phyloP scores from a whole-genome alignment of 2,329 filamentous ascomycete genomes.

The Monilinia aucupariae region DNA sequence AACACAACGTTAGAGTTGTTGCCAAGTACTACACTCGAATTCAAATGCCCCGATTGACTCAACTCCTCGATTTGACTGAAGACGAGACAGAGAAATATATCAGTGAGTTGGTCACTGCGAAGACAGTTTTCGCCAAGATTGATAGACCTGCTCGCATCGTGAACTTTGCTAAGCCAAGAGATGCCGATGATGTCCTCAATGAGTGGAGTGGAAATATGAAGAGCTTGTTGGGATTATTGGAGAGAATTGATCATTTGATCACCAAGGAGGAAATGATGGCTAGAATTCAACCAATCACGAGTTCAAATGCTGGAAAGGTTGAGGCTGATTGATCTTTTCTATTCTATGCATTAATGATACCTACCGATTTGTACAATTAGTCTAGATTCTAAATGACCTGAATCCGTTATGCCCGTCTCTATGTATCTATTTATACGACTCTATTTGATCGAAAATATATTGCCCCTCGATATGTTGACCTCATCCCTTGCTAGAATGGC shows the following conservation, averaged over 20 bases:
- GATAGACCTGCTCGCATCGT: slow-evolving; percentile 89
- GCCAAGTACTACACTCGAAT: slow-evolving; percentile 99
- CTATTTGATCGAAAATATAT: not conserved
- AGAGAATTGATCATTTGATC: slow-evolving; percentile 94
- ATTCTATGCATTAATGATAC: slow-evolving; percentile 17
- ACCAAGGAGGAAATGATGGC: slow-evolving; percentile 99
- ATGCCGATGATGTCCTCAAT: slow-evolving; percentile 93
- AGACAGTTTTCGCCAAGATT: slow-evolving; percentile 97
- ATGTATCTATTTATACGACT: not conserved
- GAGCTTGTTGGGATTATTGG: slow-evolving; percentile 75
- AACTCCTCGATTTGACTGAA: slow-evolving; percentile 85
- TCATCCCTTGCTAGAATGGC: slow-evolving; percentile 45
- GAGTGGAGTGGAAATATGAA: slow-evolving; percentile 99
- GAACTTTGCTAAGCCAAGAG: slow-evolving; percentile 88
- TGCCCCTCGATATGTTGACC: not conserved
- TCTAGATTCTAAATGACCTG: slow-evolving; percentile 33
- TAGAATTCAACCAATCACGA: slow-evolving; percentile 66
- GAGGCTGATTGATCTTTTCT: slow-evolving; percentile 20
- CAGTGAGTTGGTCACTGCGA: slow-evolving; percentile 90
- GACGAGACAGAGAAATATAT: slow-evolving; percentile 99
- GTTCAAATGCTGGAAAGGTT: slow-evolving; percentile 36
- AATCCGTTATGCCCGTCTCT: slow-evolving; percentile 24
- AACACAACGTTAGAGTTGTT: slow-evolving; percentile 96
- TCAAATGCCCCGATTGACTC: slow-evolving; percentile 81
- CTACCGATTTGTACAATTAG: slow-evolving; percentile 35